Evolutionary conservation across 495 filamentous ascomycete genomes (phyloP).

Genomic region (Hypoxylon fragiforme): DNA sequence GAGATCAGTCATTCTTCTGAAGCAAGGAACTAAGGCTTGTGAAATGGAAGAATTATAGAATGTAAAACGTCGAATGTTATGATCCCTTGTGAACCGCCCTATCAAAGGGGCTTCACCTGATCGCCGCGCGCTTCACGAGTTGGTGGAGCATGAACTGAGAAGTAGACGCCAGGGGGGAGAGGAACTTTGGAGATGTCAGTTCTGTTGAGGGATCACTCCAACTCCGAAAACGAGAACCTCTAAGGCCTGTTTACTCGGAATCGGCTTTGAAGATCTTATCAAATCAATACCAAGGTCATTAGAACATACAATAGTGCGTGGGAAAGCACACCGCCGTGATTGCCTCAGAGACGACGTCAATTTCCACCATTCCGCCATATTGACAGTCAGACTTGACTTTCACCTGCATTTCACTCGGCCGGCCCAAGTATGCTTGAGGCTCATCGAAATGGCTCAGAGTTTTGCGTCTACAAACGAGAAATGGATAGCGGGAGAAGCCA

Average conservation of each 20-base stretch:
- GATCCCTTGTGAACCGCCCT: slow-evolving; percentile 14
- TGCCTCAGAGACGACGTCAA: slow-evolving; percentile 7
- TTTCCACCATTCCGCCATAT: slow-evolving; percentile 21
- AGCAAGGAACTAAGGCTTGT: slow-evolving; percentile 10
- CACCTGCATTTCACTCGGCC: slow-evolving; percentile 2
- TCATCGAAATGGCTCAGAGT: slow-evolving; percentile 13
- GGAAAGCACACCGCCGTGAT: not conserved
- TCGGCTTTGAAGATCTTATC: not conserved
- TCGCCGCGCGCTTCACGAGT: slow-evolving; percentile 1
- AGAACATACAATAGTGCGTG: slow-evolving; percentile 2
- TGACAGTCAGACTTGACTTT: slow-evolving; percentile 12
- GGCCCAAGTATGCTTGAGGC: slow-evolving; percentile 9
- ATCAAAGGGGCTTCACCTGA: slow-evolving; percentile 3
- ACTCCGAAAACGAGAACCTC: not conserved
- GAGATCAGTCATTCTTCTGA: slow-evolving; percentile 1
- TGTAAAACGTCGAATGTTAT: not conserved
- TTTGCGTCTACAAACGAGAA: not conserved
- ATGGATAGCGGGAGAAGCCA: not conserved
- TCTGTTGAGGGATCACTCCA: not conserved
- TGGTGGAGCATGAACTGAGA: slow-evolving; percentile 9
- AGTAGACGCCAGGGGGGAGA: slow-evolving; percentile 12
- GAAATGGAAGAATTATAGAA: slow-evolving; percentile 2
- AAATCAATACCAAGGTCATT: slow-evolving; percentile 3
- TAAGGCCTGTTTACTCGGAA: not conserved
- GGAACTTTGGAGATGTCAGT: slow-evolving; percentile 3